Conservation (phyloP, 176 grass and related monocot genomes). For the Dactylis glomerata region DNA sequence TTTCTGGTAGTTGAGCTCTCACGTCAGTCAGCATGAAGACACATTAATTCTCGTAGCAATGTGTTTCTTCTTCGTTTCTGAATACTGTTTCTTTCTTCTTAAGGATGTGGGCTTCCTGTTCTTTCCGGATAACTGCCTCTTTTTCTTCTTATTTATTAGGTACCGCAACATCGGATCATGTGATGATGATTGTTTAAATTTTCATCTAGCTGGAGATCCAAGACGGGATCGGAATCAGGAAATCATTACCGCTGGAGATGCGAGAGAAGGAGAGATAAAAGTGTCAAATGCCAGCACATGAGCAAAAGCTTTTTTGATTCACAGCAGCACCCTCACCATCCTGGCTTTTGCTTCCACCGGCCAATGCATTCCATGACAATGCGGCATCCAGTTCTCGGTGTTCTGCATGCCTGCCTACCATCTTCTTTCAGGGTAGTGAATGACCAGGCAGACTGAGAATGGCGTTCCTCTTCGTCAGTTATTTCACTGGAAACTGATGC, state of each 20-base stretch:
- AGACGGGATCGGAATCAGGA: slow-evolving; percentile 13
- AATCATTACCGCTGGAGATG: slow-evolving; percentile 14
- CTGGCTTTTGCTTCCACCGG: slow-evolving; percentile 31
- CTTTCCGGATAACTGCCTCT: background rate
- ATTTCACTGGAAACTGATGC: background rate
- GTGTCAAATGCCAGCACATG: slow-evolving; percentile 40
- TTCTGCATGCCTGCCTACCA: slow-evolving; percentile 11
- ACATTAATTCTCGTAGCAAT: background rate
- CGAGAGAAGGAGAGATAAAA: slow-evolving; percentile 6
- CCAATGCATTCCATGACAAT: background rate
- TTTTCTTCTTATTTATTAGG: background rate
- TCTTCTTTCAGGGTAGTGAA: background rate
- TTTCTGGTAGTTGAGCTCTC: slow-evolving; percentile 33
- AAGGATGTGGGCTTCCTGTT: background rate
- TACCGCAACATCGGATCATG: slow-evolving; percentile 25
- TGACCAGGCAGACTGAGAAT: background rate
- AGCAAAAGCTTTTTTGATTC: slow-evolving; percentile 29
- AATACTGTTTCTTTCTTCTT: background rate
- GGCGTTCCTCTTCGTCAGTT: background rate
- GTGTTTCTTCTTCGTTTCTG: background rate
- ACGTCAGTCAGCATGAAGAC: background rate
- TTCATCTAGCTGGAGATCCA: slow-evolving; percentile 32
- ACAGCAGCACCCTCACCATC: no score
- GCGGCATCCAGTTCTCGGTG: background rate
- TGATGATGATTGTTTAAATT: background rate